A percentile compares a stretch with the other conserved stretches of the same genome.
phyloP scores from a whole-genome alignment of 176 grass and related monocot species.

The Microstegium vimineum region DNA sequence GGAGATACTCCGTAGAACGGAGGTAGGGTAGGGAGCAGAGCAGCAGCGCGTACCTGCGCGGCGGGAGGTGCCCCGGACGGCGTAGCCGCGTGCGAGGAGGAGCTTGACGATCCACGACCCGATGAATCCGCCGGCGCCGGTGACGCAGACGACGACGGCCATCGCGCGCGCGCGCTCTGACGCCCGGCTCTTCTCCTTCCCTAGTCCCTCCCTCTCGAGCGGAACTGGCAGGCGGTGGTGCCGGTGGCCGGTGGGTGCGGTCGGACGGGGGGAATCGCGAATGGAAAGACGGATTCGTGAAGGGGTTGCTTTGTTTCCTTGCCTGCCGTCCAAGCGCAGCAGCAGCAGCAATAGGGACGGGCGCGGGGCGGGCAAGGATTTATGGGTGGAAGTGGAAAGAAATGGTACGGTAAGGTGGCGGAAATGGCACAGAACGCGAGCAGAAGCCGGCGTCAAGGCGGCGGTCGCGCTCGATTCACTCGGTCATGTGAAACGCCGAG shows the following conservation, averaged over 20 bases:
- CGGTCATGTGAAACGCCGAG: constrained; percentile 8
- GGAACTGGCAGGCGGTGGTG: not conserved
- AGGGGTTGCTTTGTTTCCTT: not conserved
- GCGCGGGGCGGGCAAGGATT: too few species aligned
- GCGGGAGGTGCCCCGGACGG: constrained; percentile 59
- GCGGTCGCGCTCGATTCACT: too few species aligned
- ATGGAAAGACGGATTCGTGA: not conserved
- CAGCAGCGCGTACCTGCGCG: constrained; percentile 15
- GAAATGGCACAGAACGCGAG: constrained; percentile 6
- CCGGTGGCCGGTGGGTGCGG: not conserved
- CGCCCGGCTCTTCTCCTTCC: too few species aligned
- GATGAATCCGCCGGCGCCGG: constrained; percentile 64
- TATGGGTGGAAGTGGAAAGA: not conserved
- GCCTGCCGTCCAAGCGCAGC: fast-evolving
- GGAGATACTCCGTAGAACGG: too few species aligned
- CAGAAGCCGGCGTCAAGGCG: not conserved
- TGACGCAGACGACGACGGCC: constrained; percentile 53
- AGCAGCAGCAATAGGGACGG: too few species aligned
- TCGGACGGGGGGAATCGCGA: not conserved
- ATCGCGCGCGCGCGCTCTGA: not conserved
- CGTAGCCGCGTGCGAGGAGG: constrained; percentile 52
- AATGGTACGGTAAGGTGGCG: not conserved
- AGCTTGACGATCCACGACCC: constrained; percentile 64
- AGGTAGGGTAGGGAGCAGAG: too few species aligned
- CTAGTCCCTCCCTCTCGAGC: not conserved